Base-by-base conservation (phyloP, 2,329 filamentous ascomycete species). In the Bipolaris cookei region DNA sequence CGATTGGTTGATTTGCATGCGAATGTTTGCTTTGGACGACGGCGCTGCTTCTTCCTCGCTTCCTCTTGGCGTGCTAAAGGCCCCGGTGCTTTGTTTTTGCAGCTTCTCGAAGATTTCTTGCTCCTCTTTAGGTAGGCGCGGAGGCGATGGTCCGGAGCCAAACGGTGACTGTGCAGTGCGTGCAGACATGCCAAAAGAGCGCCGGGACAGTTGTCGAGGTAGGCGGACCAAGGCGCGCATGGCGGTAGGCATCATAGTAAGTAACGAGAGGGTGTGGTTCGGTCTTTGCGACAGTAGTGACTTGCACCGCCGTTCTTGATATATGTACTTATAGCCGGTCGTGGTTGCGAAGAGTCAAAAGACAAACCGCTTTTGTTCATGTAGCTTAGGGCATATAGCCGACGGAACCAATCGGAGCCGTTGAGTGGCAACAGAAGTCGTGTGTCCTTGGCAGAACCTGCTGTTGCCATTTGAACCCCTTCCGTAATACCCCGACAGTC, bases 31-130 rank as follows among this genome's bases (percentile, higher is more conserved):
- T 70, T 58, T 77, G 58, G 18, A 81, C 79, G 49, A 69, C 45
- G 25, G 66, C 82, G 79, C 5, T 13, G 77, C 72, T 76, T 75
- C 65, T 47, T 34, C 20, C 3, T 37, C 49, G 14, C 28, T 44
- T 10, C 70, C 48, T 7, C 64, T 83, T 68, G 80, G 89, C 68
- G 85, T 95, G 80, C 81, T 95, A 79, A 86, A 97, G 61, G 79
- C 95, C 62, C 84, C 91, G 63, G 86, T 96, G 65, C 81, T 96
- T 73, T 83, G 82, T 66, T 86, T 86, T 74, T 97, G 92, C 3
- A 98, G 88, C 39, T 88, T 84, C 78, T 97, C 93, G 76, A 95
- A 97, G 64, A 96, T 86, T 74, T 92, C 91, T 81, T 97, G 93
- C 67, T 97, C 89, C 76, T 91, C 88, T 69, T 92, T 88, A 6